Evolutionary conservation across 2,329 filamentous ascomycete genomes (phyloP), one percentile per base, ranked within the genome.

Genomic region (Xylaria sp.): DNA sequence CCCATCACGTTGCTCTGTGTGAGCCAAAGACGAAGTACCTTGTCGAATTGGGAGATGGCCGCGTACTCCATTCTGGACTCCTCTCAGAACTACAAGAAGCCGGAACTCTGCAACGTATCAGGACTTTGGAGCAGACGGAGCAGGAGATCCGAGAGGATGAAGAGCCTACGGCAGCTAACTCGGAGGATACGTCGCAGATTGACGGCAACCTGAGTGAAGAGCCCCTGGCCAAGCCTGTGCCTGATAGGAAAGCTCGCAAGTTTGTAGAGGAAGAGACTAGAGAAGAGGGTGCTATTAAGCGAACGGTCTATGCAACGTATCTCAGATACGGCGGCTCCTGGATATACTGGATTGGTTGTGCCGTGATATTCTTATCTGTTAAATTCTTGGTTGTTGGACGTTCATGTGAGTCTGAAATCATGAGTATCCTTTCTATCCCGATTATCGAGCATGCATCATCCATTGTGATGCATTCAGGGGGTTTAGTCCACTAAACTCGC

Each of bases 261-360:
- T 93, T 92, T 60, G 83, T 90, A 21, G 86, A 91, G 65, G 89
- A 91, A 2, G 90, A 94, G 69, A 76, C 75, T n/a, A 81, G 86
- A 52, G 88, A 91, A 66, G 81, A 81, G 48, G 90, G 90, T 1
- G 81, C 85, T 4, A 84, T 93, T 26, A 87, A 87, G 62, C 76
- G 77, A 19, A 76, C 77, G 6, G 80, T 92, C n/a, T 93, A 92
- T 58, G 65, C 76, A 11, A 78, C 79, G 0, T 94, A 92, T 64
- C 71, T 92, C 13, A 77, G 76, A 8, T 83, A 85, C 20, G 89
- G 83, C 57, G 89, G 89, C 16, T 85, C 87, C 8, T 75, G 77
- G 60, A 66, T 74, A 13, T 84, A 84, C 63, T 91, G 88, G 88
- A 59, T 68, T 0, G 58, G 81, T 5, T 81, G 81, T 16, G 56